These are phyloP conservation scores for Fusarium drepaniforme DNA, from an alignment of 2,329 filamentous ascomycete genomes.

Conservation along the genomic window DNA sequence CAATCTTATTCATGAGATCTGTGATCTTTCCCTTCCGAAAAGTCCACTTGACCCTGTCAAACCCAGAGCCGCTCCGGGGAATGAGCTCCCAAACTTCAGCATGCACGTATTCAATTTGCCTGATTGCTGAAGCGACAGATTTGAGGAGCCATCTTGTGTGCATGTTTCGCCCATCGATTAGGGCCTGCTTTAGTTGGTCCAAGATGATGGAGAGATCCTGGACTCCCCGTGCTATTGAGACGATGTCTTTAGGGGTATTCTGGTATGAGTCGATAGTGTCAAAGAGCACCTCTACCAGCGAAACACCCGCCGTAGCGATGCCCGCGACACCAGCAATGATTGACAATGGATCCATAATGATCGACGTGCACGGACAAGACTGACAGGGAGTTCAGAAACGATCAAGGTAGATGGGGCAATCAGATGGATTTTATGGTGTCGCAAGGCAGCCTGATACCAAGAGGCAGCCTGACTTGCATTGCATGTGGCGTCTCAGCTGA, in stretches of 20 bases:
- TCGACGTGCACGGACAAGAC: background rate
- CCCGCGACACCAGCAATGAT: background rate
- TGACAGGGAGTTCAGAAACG: background rate
- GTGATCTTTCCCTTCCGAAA: background rate
- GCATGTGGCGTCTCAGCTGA: conserved; percentile 1
- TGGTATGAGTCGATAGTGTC: background rate
- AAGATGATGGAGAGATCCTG: background rate
- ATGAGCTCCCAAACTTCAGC: background rate
- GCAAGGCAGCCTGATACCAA: background rate
- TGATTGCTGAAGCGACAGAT: background rate
- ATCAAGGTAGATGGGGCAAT: background rate
- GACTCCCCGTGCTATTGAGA: background rate
- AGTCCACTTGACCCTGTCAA: background rate
- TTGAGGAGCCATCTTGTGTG: background rate
- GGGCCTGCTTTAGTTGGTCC: background rate
- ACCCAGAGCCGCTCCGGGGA: background rate
- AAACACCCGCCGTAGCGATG: background rate
- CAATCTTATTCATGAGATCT: background rate
- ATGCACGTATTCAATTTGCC: background rate
- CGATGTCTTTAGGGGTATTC: background rate
- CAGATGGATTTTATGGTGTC: background rate
- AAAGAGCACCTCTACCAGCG: background rate
- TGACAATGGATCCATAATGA: conserved; percentile 2
- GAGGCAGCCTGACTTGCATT: background rate
- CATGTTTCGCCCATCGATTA: background rate